phyloP scores from a whole-genome alignment of 202 grass and related monocot genomes.

The Panicum hallii region DNA sequence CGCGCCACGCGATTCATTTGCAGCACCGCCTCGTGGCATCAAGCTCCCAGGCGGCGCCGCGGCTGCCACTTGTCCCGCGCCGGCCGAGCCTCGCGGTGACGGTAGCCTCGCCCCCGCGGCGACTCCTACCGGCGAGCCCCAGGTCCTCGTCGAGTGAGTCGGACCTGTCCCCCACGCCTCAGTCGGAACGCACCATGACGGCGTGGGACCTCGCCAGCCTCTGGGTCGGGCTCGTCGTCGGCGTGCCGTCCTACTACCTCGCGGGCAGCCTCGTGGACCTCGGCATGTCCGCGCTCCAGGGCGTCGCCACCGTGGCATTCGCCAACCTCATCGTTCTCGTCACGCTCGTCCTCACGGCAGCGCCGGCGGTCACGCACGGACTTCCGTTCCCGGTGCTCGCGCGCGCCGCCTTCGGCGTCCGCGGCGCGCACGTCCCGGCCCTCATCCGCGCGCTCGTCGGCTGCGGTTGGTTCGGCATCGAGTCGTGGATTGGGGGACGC shows the following conservation, averaged over 20 bases:
- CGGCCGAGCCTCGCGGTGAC: slow-evolving; percentile 32
- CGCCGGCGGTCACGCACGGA: slow-evolving; percentile 70
- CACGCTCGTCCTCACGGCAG: slow-evolving; percentile 69
- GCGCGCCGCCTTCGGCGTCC: slow-evolving; percentile 73
- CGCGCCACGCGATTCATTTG: neutral
- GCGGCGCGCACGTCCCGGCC: slow-evolving; percentile 78
- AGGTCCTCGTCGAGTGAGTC: slow-evolving; percentile 12
- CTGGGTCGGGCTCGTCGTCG: slow-evolving; percentile 83
- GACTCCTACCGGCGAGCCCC: slow-evolving; percentile 32
- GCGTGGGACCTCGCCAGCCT: slow-evolving; percentile 80
- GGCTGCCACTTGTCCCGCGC: slow-evolving; percentile 36
- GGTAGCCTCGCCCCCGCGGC: slow-evolving; percentile 29
- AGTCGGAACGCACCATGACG: slow-evolving; percentile 67
- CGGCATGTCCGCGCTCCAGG: slow-evolving; percentile 89
- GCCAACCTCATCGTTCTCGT: slow-evolving; percentile 72
- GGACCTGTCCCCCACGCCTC: slow-evolving; percentile 63
- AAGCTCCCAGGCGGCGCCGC: slow-evolving; percentile 30
- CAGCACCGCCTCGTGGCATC: neutral
- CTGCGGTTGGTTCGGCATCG: slow-evolving; percentile 93
- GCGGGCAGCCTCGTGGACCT: slow-evolving; percentile 93
- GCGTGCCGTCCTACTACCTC: slow-evolving; percentile 88
- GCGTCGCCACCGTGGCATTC: slow-evolving; percentile 67
- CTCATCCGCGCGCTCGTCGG: slow-evolving; percentile 81
- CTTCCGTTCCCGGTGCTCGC: slow-evolving; percentile 91
- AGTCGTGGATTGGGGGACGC: slow-evolving; percentile 87